These are phyloP conservation scores for Claviceps monticola DNA, from an alignment of 2,329 filamentous ascomycete species.

Conservation along the genomic window DNA sequence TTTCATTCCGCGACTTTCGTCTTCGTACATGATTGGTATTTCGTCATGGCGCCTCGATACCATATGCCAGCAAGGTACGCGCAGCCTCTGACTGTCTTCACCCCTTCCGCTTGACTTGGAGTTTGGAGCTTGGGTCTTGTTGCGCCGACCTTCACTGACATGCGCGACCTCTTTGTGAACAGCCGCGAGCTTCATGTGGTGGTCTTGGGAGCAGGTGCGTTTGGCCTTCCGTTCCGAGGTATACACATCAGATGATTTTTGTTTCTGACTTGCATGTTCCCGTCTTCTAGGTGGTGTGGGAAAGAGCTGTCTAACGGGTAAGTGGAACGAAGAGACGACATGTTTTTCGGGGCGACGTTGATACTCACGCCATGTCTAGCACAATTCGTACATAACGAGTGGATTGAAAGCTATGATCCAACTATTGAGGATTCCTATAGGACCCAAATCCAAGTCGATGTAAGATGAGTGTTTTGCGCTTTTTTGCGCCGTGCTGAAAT, in stretches of 20 bases:
- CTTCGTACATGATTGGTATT: neutral
- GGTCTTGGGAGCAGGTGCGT: constrained; percentile 63
- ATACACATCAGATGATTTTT: neutral
- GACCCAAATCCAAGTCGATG: constrained; percentile 68
- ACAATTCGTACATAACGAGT: constrained; percentile 88
- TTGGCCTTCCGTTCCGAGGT: neutral
- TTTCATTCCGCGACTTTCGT: neutral
- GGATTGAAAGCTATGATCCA: constrained; percentile 78
- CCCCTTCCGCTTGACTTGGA: neutral
- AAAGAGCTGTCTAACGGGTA: constrained; percentile 85
- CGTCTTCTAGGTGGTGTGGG: constrained; percentile 61
- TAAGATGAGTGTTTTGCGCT: constrained; percentile 32
- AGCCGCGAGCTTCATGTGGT: constrained; percentile 74
- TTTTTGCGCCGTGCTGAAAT: neutral
- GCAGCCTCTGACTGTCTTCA: neutral
- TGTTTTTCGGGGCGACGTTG: neutral
- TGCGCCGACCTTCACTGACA: neutral
- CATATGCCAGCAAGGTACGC: constrained; percentile 7
- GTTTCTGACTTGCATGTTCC: constrained; percentile 17
- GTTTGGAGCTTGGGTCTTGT: no score
- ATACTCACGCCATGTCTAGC: constrained; percentile 32
- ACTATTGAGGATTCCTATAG: constrained; percentile 69
- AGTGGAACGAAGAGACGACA: constrained; percentile 12
- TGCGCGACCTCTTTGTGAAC: neutral
- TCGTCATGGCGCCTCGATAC: constrained; percentile 7